Evolutionary conservation across 176 grass and related monocot species (phyloP), one percentile per base, ranked within the genome.

Genomic region (Rhipidocladum racemiflorum): DNA sequence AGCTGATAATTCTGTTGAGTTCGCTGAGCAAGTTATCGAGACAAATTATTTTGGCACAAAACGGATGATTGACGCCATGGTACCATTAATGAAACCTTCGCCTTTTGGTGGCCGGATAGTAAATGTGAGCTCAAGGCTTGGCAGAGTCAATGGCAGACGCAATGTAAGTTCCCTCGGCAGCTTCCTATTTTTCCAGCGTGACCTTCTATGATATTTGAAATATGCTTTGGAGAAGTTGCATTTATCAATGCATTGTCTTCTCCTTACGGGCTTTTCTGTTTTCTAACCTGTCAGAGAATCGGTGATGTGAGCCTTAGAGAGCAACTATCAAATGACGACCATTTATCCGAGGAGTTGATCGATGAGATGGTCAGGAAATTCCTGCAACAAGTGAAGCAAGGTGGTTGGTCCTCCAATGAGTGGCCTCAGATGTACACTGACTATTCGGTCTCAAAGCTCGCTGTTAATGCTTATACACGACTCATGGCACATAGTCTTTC

Each of bases 81-180:
- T 90, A 14, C 89, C 92, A 42, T 62, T 93, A 61, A 88, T 95
- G 81, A 90, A 78, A 85, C 63, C 83, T 69, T 95, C 89, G 68
- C 51, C 91, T 16, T 88, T 66, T 88, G 89, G 89, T 82, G 79
- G 68, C 28, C 87, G 92, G 42, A 91, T 99, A 82, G 79, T 95
- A 43, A 99, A 99, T 83, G 89, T 91, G 9, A 93, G 91, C 83
- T 95, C 96, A 80, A 92, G 96, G 75, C 91, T 99, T 75, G 96
- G 96, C 16, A 84, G 89, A 80, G 90, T 79, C 12, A 86, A 91
- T 61, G 96, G 96, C 44, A 89, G 96, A 61, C 76, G 89, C 75
- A 93, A 93, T 87, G 92, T 95, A 85, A 87, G 81, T 72, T 75
- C 36, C 14, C 10, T 55, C 5, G 1, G 27, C 35, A 29, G 18